Evolutionary conservation across 1,284 basidiomycete species (phyloP), one percentile per base, ranked within the genome.

Genomic region (Termitomyces sp.): DNA sequence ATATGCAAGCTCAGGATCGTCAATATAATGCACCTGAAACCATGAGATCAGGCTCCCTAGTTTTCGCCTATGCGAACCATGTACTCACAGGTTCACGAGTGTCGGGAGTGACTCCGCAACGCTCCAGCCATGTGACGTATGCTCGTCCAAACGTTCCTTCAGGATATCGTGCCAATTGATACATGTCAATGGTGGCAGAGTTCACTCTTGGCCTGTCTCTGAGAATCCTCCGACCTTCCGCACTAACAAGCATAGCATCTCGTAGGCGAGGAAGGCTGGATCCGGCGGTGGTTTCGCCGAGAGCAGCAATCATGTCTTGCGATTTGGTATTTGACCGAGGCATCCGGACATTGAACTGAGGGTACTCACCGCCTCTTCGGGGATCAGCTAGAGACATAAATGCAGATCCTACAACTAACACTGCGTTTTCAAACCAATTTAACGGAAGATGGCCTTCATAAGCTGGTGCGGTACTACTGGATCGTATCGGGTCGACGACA

Each of bases 91-190:
- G 88, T 64, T 90, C 91, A 56, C 96, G 78, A 40, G 95, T 95
- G 70, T 99, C 97, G 5, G 97, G 97, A 1, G 92, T 94, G n/a
- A 98, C 89, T 3, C 86, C 84, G 69, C 92, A 93, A 41, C 87
- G 79, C 58, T 92, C 84, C 4, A 99, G 79, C 96, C 97, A 99
- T 53, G 88, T 89, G 54, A 87, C 79, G 70, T 98, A 99, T 53
- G 91, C 86, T 56, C 84, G 75, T 2, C 96, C 97, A 61, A 98
- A 86, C 0, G 91, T 92, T 1, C 89, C 90, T 53, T 91, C 83
- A 1, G 86, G 84, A 43, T 94, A 78, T 36, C 75, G 68, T 0
- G 79, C 78, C 2, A 94, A 77, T 41, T 81, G 72, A 51, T 81
- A 70, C 72, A 98, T 82, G 66, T 94, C 80, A 46, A 98, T 77